Evolutionary conservation across 352 stramenopile species (phyloP).

Genomic region (Salisapilia sapeloensis): DNA sequence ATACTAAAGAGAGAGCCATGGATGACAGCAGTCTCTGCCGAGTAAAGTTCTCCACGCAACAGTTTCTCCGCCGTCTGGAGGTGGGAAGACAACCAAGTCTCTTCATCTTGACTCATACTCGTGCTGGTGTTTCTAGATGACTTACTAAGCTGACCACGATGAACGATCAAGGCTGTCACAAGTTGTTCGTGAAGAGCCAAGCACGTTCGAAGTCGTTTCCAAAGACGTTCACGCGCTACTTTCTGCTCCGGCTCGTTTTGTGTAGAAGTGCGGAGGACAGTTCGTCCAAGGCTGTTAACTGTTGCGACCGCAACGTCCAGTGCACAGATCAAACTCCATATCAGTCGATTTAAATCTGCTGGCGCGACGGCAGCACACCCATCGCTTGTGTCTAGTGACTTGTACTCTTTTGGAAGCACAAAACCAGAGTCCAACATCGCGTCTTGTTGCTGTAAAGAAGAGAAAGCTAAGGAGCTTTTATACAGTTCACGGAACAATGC

Average conservation of each 20-base stretch:
- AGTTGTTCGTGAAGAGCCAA: slow-evolving; percentile 29
- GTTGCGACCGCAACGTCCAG: slow-evolving; percentile 20
- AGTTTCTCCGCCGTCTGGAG: slow-evolving; percentile 14
- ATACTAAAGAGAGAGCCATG: slow-evolving; percentile 30
- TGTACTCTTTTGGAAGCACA: slow-evolving; percentile 10
- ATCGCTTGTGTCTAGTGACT: slow-evolving; percentile 5
- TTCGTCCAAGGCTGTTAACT: slow-evolving; percentile 5
- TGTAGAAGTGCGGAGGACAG: too few relatives aligned
- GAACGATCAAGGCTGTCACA: slow-evolving; percentile 9
- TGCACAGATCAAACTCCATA: slow-evolving; percentile 34
- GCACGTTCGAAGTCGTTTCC: slow-evolving; percentile 16
- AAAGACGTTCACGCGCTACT: slow-evolving; percentile 4
- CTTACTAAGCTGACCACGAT: slow-evolving; percentile 9
- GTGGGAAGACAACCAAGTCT: slow-evolving; percentile 16
- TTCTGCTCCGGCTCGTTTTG: not conserved
- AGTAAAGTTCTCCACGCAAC: slow-evolving; percentile 11
- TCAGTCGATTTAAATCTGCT: slow-evolving; percentile 4
- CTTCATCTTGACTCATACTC: slow-evolving; percentile 4
- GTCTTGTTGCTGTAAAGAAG: slow-evolving; percentile 7
- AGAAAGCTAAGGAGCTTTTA: slow-evolving; percentile 21
- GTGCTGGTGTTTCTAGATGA: not conserved
- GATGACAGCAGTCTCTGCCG: too few relatives aligned
- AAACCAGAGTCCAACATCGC: slow-evolving; percentile 30
- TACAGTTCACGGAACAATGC: slow-evolving; percentile 28
- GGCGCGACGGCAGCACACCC: not conserved